Evolutionary conservation across 164 flowering plant genomes (phyloP).

Genomic region (Vitis amurensis): DNA sequence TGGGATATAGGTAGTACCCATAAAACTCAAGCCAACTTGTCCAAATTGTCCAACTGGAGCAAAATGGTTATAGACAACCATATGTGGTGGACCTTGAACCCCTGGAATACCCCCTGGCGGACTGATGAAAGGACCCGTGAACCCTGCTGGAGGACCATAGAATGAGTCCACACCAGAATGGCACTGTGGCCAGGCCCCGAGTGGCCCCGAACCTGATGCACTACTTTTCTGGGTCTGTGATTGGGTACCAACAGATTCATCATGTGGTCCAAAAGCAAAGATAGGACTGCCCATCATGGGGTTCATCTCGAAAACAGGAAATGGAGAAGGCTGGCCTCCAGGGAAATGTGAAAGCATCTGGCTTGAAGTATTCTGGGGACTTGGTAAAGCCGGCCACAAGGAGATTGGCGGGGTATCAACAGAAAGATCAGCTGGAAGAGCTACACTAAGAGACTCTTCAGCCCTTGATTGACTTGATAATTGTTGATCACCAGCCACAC

Average conservation of each 20-base stretch:
- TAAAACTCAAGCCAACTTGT: conserved; percentile 91
- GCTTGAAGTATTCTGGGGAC: conserved; percentile 68
- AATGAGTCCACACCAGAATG: conserved; percentile 88
- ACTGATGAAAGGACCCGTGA: conserved; percentile 79
- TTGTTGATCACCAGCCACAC: conserved; percentile 46
- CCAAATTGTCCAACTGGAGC: conserved; percentile 97
- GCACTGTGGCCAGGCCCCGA: conserved; percentile 78
- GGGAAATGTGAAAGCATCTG: conserved; percentile 86
- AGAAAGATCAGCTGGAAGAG: conserved; percentile 95
- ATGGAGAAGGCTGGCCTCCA: conserved; percentile 73
- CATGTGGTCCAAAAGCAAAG: conserved; percentile 82
- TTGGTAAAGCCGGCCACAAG: conserved; percentile 78
- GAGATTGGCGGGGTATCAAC: conserved; percentile 88
- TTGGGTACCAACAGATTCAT: conserved; percentile 63
- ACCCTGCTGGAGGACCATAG: conserved; percentile 86
- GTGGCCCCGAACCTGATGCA: conserved; percentile 56
- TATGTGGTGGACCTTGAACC: conserved; percentile 89
- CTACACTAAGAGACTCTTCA: conserved; percentile 77
- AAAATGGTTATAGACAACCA: conserved; percentile 97
- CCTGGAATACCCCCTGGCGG: conserved; percentile 86
- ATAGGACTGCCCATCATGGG: conserved; percentile 83
- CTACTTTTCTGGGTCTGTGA: conserved; percentile 62
- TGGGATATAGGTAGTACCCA: conserved; percentile 92
- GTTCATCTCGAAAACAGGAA: conserved; percentile 88
- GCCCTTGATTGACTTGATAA: conserved; percentile 48